A percentile compares a stretch with the other conserved stretches of the same genome.
phyloP scores from a whole-genome alignment of 139 green algal genomes.

The Asterochloris erici region DNA sequence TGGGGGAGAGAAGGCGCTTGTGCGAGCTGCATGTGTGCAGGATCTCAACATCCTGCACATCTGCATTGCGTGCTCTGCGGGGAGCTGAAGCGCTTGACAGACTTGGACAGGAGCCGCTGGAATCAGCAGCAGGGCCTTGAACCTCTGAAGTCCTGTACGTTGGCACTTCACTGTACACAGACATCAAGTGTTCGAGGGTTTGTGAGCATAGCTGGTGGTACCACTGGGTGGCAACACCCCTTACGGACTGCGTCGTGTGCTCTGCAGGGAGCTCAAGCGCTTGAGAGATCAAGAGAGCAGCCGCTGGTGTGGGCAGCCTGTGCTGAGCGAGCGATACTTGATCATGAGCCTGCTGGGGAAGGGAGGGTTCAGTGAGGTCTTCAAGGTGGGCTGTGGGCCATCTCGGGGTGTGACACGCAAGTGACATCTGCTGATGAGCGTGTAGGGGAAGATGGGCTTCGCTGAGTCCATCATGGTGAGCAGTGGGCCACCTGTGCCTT shows the following conservation, averaged over 20 bases:
- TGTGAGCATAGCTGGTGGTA: too few species aligned
- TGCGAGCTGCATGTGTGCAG: too few species aligned
- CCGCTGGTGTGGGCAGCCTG: conserved; percentile 56
- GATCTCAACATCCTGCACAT: too few species aligned
- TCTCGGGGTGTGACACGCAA: conserved; percentile 44
- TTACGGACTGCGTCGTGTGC: not conserved
- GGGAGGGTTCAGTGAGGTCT: conserved; percentile 94
- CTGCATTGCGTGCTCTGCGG: conserved; percentile 13
- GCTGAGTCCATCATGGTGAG: conserved; percentile 81
- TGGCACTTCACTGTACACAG: too few species aligned
- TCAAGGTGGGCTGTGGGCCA: conserved; percentile 34
- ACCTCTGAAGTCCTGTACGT: too few species aligned
- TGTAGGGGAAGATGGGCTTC: conserved; percentile 94
- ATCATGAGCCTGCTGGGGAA: conserved; percentile 86
- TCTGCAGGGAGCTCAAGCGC: conserved; percentile 65
- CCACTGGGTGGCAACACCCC: not conserved
- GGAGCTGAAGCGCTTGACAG: conserved; percentile 69
- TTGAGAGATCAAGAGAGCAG: conserved; percentile 73
- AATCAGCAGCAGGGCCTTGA: too few species aligned
- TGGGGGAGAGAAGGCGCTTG: too few species aligned
- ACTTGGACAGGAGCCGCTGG: conserved; percentile 82
- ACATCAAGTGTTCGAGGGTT: too few species aligned
- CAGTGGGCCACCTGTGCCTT: too few species aligned
- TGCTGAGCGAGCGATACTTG: conserved; percentile 76
- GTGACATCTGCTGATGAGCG: conserved; percentile 77